These are phyloP conservation scores for Gryganskiella cystojenkinii DNA, from an alignment of 192 early-diverging fungal genomes.

Conservation along the genomic window DNA sequence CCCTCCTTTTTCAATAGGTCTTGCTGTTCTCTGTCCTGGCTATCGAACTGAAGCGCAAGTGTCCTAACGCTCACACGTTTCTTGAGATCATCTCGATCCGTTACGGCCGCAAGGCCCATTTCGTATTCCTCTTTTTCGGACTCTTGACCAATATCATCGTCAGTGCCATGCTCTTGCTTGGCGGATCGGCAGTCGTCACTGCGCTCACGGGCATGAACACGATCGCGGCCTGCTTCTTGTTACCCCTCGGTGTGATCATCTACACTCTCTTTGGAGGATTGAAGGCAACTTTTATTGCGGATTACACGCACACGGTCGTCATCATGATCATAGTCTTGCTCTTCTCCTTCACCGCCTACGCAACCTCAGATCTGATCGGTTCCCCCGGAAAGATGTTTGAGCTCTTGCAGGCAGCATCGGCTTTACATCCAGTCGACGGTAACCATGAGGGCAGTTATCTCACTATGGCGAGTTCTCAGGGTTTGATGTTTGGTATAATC, in stretches of 20 bases:
- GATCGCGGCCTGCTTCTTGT: conserved; percentile 69
- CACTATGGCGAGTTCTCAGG: conserved; percentile 72
- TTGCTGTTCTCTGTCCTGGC: conserved; percentile 77
- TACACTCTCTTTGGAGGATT: conserved; percentile 77
- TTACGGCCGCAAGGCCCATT: conserved; percentile 71
- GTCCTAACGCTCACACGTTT: conserved; percentile 81
- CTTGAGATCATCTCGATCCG: conserved; percentile 74
- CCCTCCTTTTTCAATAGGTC: conserved; percentile 58
- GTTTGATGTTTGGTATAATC: conserved; percentile 79
- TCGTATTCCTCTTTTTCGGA: conserved; percentile 66
- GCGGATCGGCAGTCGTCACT: conserved; percentile 75
- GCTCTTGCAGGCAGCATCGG: conserved; percentile 62
- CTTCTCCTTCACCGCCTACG: conserved; percentile 76
- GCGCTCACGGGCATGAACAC: conserved; percentile 75
- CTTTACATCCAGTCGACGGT: conserved; percentile 61
- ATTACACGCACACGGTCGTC: conserved; percentile 76
- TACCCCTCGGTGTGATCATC: conserved; percentile 74
- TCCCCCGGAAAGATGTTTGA: conserved; percentile 76
- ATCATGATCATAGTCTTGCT: conserved; percentile 77
- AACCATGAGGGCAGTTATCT: conserved; percentile 71
- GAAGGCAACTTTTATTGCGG: conserved; percentile 80
- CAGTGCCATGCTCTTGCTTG: conserved; percentile 78
- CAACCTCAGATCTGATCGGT: conserved; percentile 67
- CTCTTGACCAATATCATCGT: conserved; percentile 70
- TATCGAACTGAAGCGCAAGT: conserved; percentile 78